Percentiles rank a stretch among this genome's conserved stretches.
phyloP scores from a whole-genome alignment of 768 basidiomycete genomes.

The Mycena rebaudengoi region DNA sequence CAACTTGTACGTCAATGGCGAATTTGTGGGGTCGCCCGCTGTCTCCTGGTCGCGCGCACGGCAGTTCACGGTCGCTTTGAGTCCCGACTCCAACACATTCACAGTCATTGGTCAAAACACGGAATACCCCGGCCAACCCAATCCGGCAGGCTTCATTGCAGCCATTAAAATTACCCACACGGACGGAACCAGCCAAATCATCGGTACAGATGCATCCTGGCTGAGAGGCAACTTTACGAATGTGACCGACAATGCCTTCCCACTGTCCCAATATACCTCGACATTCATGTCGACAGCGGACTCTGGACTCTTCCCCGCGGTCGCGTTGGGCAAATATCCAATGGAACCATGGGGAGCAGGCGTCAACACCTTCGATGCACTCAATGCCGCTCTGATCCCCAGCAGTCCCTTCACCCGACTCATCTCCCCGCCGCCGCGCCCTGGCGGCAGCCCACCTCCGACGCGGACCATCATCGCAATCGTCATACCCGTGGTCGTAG shows the following conservation, averaged over 20 bases:
- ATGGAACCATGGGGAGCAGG: too few species aligned
- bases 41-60: neutral
- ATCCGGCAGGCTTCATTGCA: conserved; percentile 5
- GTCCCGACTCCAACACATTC: neutral
- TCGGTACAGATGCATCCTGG: conserved; percentile 18
- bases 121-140: neutral
- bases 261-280: neutral
- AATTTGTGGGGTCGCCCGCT: neutral
- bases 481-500: neutral
- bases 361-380: too few species aligned
- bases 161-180: neutral
- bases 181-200: conserved; percentile 9
- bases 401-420: conserved; percentile 3
- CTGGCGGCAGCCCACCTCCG: neutral
- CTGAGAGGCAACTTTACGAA: neutral
- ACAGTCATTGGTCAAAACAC: conserved; percentile 1
- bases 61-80: neutral
- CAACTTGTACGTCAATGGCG: conserved; percentile 3
- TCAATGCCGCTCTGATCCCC: neutral
- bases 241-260: neutral
- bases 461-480: neutral
- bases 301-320: neutral
- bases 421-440: neutral
- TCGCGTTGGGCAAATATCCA: too few species aligned
- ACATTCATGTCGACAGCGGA: conserved; percentile 5